phyloP scores from a whole-genome alignment of 352 stramenopile genomes.

The Phytophthora pisi region DNA sequence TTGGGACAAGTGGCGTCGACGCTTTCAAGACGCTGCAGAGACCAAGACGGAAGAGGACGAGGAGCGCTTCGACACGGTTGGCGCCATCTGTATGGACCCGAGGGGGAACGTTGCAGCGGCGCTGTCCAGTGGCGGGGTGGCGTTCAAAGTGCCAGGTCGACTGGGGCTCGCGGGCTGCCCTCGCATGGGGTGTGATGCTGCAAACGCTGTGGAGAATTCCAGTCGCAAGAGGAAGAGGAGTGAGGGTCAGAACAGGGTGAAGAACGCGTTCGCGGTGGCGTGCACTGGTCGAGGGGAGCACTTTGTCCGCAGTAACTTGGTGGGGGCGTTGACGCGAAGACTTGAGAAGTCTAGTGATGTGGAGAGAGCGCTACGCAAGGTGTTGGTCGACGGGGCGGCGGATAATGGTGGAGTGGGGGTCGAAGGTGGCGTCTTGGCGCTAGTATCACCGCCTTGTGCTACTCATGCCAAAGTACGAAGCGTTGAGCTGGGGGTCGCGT shows the following conservation, averaged over 20 bases:
- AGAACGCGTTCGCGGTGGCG: conserved; percentile 56
- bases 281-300: conserved; percentile 75
- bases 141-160: conserved; percentile 69
- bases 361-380: conserved; percentile 38
- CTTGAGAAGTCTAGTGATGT: conserved; percentile 35
- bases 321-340: conserved; percentile 34
- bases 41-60: conserved; percentile 3
- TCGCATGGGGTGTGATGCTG: conserved; percentile 59
- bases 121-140: conserved; percentile 69
- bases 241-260: conserved; percentile 1
- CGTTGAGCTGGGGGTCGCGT: conserved; percentile 62
- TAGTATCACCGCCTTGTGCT: conserved; percentile 20
- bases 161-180: conserved; percentile 72
- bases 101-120: conserved; percentile 59
- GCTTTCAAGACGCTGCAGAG: conserved; percentile 25
- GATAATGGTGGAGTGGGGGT: conserved; percentile 45
- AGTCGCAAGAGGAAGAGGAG: conserved; percentile 31
- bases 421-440: conserved; percentile 61
- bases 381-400: conserved; percentile 38
- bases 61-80: conserved; percentile 60
- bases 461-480: neutral
- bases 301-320: conserved; percentile 59
- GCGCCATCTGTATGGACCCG: conserved; percentile 62
- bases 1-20: conserved; percentile 58
- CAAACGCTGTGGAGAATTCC: conserved; percentile 26